Evolutionary conservation across 2,329 filamentous ascomycete genomes (phyloP), one percentile per base, ranked within the genome.

Genomic region (Dactylellina sp.): DNA sequence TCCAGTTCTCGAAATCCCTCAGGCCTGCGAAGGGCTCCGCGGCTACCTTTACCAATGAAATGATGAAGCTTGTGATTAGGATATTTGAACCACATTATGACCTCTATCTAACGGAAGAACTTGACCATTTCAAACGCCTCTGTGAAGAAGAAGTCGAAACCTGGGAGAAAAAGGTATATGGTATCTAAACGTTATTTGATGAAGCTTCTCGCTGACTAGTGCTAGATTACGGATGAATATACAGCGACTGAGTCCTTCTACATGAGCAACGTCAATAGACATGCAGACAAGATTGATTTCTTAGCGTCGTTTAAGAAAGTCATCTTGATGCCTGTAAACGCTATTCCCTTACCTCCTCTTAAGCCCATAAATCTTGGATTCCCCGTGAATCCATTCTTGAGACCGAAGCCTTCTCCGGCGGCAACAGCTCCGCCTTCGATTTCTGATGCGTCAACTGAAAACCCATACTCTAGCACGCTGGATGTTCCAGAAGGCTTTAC

Each of bases 281-380:
- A 96, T 80, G 95, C 93, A 0, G 95, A 96, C 76, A 99, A 99
- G 82, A 92, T 93, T 77, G 95, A 99, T 80, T 99, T 99, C 78
- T 80, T 99, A 75, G 95, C 89, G 49, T 97, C 93, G 0, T 99
- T 99, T 84, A 97, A 93, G 80, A 98, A 98, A 81, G 95, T 99
- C 7, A 91, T 99, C 76, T 97, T 99, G 93, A 96, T 97, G 89
- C 95, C 95, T 1, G 94, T 99, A 53, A 96, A 92, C 59, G 94
- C 93, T 7, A 84, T 98, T 22, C 76, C 78, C 7, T 50, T 75
- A 11, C 63, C 63, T n/a, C 71, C 71, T 24, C 42, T 66, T 3
- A 75, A 75, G 14, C 63, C 62, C 22, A 63, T 75, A 6, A 60
- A 68, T n/a, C 18, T 72, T 25, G 60, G 22, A n/a, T 72, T 72